These are phyloP conservation scores for Fusarium sp. DNA, from an alignment of 2,329 filamentous ascomycete genomes.

Conservation along the genomic window DNA sequence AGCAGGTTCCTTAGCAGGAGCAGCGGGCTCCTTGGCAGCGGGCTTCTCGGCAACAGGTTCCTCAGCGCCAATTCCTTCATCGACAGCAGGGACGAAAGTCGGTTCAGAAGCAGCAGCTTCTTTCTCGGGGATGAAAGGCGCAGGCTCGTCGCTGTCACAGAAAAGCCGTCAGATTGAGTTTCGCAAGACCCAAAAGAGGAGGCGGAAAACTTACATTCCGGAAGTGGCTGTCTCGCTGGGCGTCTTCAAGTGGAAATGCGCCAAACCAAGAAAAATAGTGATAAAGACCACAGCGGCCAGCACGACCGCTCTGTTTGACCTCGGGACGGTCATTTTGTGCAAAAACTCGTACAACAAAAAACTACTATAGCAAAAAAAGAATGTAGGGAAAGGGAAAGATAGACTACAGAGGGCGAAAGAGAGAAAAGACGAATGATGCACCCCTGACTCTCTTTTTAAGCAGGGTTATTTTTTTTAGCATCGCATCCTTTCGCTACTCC, in stretches of 20 bases:
- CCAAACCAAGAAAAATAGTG: slow-evolving; percentile 27
- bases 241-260: slow-evolving; percentile 26
- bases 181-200: neutral
- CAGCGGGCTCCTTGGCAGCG: neutral
- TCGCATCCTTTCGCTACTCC: slow-evolving; percentile 5
- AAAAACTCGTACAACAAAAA: neutral
- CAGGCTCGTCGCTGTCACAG: slow-evolving; percentile 10
- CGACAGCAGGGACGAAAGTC: slow-evolving; percentile 18
- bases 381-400: neutral
- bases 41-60: neutral
- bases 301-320: slow-evolving; percentile 27
- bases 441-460: slow-evolving; percentile 28
- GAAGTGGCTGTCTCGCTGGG: slow-evolving; percentile 7
- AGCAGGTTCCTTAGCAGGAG: slow-evolving; percentile 3
- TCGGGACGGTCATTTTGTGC: slow-evolving; percentile 21
- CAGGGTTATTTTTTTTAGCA: slow-evolving; percentile 9
- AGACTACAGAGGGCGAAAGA: neutral
- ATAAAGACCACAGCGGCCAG: slow-evolving; percentile 27
- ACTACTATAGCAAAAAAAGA: neutral
- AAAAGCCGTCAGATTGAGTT: neutral
- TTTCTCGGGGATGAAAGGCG: slow-evolving; percentile 26
- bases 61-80: slow-evolving; percentile 10
- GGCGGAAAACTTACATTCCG: slow-evolving; percentile 8
- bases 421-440: neutral
- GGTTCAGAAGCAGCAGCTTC: slow-evolving; percentile 15